Base-by-base conservation (phyloP, 169 alveolate species). In the Cryptosporidium felis region DNA sequence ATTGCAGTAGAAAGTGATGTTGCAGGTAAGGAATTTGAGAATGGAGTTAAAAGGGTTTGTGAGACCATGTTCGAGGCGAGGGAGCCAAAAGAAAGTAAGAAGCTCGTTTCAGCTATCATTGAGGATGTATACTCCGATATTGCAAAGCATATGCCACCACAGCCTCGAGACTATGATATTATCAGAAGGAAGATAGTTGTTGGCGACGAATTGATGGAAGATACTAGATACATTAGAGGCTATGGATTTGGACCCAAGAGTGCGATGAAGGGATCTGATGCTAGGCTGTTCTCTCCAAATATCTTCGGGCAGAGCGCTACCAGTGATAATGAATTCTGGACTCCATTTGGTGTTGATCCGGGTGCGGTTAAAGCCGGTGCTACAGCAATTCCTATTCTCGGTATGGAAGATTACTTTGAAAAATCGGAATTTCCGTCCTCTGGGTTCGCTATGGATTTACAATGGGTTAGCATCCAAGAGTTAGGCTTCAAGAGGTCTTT, bases 141-240 rank as follows among this genome's bases (percentile, higher is more conserved):
- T 53, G 65, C 85, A 16, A 74, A 74, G 38, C 44, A 53, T 56
- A 74, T 74, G 85, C 85, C 85, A 36, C 85, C 85, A 12, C 56
- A 74, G 23, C 45, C 85, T 53, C 65, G 38, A 14, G 85, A 74
- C 9, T 53, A n/a, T 23, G 85, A 74, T 49, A 1, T 38, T 32
- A 56, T 74, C 21, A 56, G 53, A n/a, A 44, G 51, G 51, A 60
- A 60, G 32, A 16, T 65, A 12, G 61, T 65, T 16, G 45, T 65
- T 26, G 81, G 81, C n/a, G 81, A 65, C 34, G 61, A 65, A 9
- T 44, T 65, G 5, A 30, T 65, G 6, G 62, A 65, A 18, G 81
- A 65, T 14, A 46, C 81, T 3, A 65, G 81, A 46, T 12, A 45
- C 16, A 46, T 65, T 28, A 32, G 62, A 44, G 80, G 80, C 45